These are phyloP conservation scores for Flagelloscypha sp. DNA, from an alignment of 768 basidiomycete species.

Conservation along the genomic window DNA sequence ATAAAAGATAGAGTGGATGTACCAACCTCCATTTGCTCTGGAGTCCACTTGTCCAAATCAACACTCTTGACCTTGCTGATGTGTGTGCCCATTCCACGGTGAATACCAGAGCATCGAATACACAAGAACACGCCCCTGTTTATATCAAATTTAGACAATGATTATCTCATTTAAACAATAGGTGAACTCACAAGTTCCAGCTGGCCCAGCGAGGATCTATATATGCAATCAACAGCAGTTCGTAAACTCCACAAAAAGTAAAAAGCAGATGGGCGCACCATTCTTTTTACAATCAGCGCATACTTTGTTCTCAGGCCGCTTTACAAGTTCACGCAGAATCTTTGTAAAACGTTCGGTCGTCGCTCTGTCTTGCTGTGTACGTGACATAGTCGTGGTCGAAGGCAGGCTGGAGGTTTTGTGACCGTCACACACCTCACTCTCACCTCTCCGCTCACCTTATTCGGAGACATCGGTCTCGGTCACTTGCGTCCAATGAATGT, in stretches of 20 bases:
- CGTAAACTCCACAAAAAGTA: constrained; percentile 5
- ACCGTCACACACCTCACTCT: no score
- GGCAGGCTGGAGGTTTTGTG: no score
- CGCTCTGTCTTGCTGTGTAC: constrained; percentile 79
- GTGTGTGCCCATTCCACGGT: constrained; percentile 97
- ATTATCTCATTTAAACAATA: constrained; percentile 1
- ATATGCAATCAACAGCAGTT: constrained; percentile 3
- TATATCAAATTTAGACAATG: neutral
- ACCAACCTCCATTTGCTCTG: constrained; percentile 90
- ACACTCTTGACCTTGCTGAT: constrained; percentile 97
- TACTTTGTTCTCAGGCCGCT: constrained; percentile 82
- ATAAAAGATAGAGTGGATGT: neutral
- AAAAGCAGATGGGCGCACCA: constrained; percentile 41
- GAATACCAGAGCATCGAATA: constrained; percentile 95
- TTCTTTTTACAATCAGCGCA: constrained; percentile 97
- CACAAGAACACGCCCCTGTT: constrained; percentile 86
- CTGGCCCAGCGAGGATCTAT: constrained; percentile 96
- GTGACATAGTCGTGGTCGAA: constrained; percentile 24
- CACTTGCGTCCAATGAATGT: no score
- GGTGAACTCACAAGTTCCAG: constrained; percentile 76
- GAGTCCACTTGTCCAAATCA: constrained; percentile 96
- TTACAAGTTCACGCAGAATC: constrained; percentile 80
- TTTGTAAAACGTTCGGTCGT: constrained; percentile 74
- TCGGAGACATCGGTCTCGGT: no score
- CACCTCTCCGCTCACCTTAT: no score